Evolutionary conservation across 1,284 basidiomycete genomes (phyloP).

Genomic region (Cystobasidium sp.): DNA sequence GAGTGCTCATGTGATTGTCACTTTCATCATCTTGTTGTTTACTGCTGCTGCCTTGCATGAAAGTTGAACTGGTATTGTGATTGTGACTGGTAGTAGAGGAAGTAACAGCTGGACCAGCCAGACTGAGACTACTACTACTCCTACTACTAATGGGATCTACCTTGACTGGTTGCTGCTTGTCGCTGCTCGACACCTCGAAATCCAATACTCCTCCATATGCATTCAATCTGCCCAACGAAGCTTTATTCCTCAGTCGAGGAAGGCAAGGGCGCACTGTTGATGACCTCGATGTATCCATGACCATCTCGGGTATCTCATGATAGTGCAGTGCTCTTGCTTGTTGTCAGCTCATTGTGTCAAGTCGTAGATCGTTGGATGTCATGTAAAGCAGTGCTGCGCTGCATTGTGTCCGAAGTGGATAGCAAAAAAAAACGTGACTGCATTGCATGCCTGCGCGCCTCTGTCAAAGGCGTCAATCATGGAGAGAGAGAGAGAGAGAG

Average conservation of each 20-base stretch:
- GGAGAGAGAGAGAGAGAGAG: too few relatives aligned
- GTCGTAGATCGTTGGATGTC: too few relatives aligned
- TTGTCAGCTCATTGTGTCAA: background rate
- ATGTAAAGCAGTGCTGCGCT: too few relatives aligned
- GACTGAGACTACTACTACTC: background rate
- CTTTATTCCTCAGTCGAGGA: conserved; percentile 2
- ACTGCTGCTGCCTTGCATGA: background rate
- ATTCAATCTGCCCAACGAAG: conserved; percentile 9
- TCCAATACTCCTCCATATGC: conserved; percentile 19
- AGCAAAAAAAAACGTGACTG: too few relatives aligned
- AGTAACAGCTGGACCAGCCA: conserved; percentile 3
- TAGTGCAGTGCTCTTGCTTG: background rate
- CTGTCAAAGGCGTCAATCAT: too few relatives aligned
- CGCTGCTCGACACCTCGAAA: background rate
- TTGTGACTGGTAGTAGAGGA: background rate
- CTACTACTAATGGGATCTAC: background rate
- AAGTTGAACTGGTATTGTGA: background rate
- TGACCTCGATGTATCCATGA: background rate
- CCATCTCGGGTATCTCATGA: background rate
- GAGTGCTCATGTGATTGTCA: conserved; percentile 2
- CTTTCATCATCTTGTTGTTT: background rate
- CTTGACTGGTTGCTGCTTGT: background rate
- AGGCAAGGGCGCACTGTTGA: background rate
- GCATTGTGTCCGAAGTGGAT: too few relatives aligned
- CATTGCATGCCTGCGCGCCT: too few relatives aligned